phyloP scores from a whole-genome alignment of 257 asterid species.

The Solanum lignicaule region DNA sequence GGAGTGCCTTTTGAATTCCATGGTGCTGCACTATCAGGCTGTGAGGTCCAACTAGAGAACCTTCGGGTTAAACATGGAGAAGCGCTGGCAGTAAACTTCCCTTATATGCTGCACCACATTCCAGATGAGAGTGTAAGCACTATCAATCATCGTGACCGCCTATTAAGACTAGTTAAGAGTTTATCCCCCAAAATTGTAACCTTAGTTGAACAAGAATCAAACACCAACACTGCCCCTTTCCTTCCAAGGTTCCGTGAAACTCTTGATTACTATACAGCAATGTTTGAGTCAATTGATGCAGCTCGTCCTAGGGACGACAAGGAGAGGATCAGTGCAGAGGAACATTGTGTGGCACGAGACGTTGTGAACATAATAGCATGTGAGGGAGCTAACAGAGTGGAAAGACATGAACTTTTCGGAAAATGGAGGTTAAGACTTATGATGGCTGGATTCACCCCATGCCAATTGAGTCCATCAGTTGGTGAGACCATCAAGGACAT shows the following conservation, averaged over 20 bases:
- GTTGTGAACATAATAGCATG: constrained; percentile 77
- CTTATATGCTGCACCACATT: constrained; percentile 83
- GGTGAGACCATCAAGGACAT: constrained; percentile 30
- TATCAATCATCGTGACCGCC: constrained; percentile 64
- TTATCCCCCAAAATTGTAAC: constrained; percentile 78
- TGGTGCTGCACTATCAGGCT: constrained; percentile 68
- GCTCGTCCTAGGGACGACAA: constrained; percentile 60
- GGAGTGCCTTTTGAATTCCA: constrained; percentile 79
- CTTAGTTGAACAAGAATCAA: constrained; percentile 76
- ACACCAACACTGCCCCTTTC: constrained; percentile 73
- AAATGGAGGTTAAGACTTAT: constrained; percentile 63
- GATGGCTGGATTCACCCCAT: constrained; percentile 70
- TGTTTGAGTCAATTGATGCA: constrained; percentile 88
- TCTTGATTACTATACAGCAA: constrained; percentile 65
- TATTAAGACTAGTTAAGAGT: constrained; percentile 58
- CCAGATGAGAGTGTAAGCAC: constrained; percentile 93
- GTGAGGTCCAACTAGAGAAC: constrained; percentile 47
- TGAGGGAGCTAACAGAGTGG: constrained; percentile 74
- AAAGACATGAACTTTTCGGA: constrained; percentile 74
- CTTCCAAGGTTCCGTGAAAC: constrained; percentile 62
- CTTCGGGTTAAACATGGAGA: constrained; percentile 51
- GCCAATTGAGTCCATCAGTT: constrained; percentile 54
- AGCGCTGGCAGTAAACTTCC: constrained; percentile 79
- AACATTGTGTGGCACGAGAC: constrained; percentile 80
- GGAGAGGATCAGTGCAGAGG: constrained; percentile 64